Base-by-base conservation (phyloP, 805 yeast genomes). In the Candida cerambycidarum region DNA sequence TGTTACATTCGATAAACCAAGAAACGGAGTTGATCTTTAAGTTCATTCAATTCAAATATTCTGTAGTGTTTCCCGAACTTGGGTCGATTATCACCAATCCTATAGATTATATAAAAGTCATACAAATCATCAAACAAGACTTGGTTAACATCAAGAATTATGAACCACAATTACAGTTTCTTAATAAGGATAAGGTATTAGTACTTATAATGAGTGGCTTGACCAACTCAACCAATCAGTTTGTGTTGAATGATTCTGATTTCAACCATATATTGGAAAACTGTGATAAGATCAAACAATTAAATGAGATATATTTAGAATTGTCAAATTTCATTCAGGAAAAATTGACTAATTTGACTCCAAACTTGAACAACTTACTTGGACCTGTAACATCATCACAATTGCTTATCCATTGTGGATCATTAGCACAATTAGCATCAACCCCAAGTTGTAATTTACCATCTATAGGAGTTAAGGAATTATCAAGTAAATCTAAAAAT, bases 391-490 rank as follows among this genome's bases (percentile, higher is more conserved):
- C 85, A 0, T 79, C 96, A 0, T 83, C 95, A 0, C 87, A 85
- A 52, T 61, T 93, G 13, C 63, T 92, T 17, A 76, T 87, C 1
- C 69, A 76, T 13, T 67, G 78, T 1, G 95, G 95, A 2, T 89
- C 95, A 0, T 59, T 92, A 4, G 65, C 65, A 10, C 82, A 78
- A 5, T 63, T 92, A 8, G 79, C 89, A 2, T 65, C 62, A 23
- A 78, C 86, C 0, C 96, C 97, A 0, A 74, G 96, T 3, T 87
- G 97, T 54, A 92, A 92, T 56, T 55, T 92, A 16, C 81, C 96
- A 0, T 79, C 95, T 0, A 65, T 88, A 37, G 97, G 96, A 0
- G 76, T 77, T 4, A 57, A 62, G 32, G 72, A 70, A 37, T 45
- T 68, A 14, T 63, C 70, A 25, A 54, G 70, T 1, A 53, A 53